Evolutionary conservation across 2,329 filamentous ascomycete species (phyloP).

Genomic region (Cladosporium sp.): DNA sequence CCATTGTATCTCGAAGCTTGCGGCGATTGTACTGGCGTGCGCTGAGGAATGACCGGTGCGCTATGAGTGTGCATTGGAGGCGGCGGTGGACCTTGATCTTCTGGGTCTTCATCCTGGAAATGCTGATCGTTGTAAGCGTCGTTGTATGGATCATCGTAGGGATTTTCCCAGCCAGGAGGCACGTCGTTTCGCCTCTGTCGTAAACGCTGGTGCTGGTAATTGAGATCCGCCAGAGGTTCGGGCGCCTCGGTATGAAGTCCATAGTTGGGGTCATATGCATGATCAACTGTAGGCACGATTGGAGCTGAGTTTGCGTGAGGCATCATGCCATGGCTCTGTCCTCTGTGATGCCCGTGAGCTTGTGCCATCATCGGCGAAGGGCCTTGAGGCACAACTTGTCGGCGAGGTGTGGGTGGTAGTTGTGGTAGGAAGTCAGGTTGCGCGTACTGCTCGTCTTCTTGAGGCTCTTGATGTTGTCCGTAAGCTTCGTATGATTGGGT

Average conservation of each 20-base stretch:
- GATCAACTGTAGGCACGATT: constrained; percentile 50
- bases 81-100: constrained; percentile 29
- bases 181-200: constrained; percentile 25
- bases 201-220: constrained; percentile 27
- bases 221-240: constrained; percentile 31
- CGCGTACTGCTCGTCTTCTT: constrained; percentile 44
- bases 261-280: constrained; percentile 19
- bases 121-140: not conserved
- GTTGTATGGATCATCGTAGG: constrained; percentile 23
- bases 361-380: constrained; percentile 11
- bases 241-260: constrained; percentile 24
- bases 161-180: constrained; percentile 26
- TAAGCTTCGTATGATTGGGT: constrained; percentile 18
- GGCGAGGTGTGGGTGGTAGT: constrained; percentile 25
- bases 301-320: constrained; percentile 45
- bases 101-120: constrained; percentile 17
- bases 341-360: constrained; percentile 22
- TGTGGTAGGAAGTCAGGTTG: constrained; percentile 34
- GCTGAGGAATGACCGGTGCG: constrained; percentile 28
- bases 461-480: constrained; percentile 28
- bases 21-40: constrained; percentile 18
- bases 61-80: constrained; percentile 35
- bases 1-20: constrained; percentile 16
- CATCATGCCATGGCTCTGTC: constrained; percentile 25
- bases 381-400: constrained; percentile 1